Base-by-base conservation (phyloP, 2,329 filamentous ascomycete species). In the Aspergillus sp. region DNA sequence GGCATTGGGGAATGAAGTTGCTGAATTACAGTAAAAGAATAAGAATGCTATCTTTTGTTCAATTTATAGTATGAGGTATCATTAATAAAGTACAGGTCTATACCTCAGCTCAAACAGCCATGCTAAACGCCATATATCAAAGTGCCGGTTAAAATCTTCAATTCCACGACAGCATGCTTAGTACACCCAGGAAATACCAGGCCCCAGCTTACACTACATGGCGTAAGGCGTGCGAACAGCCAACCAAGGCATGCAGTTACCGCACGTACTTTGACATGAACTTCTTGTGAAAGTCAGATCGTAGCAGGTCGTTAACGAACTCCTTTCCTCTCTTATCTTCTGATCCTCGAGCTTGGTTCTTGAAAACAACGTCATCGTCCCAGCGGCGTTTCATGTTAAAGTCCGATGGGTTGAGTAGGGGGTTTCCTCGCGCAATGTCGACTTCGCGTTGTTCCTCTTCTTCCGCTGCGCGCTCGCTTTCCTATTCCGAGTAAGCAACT, bases 281-380 rank as follows among this genome's bases (percentile, higher is more conserved):
- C 62, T 92, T 88, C 78, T 93, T 95, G 80, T 99, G 95, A 75
- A 99, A 99, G 76, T 99, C 95, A 31, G 92, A 97, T 61, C 93
- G 87, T 62, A 98, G 79, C 70, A 96, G 82, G 76, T 98, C 90
- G 72, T 99, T 99, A 75, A 99, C 93, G 78, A 99, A 99, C 76
- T 96, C 93, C 80, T 93, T 96, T 80, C 89, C 92, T 62, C 89
- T 87, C 80, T 89, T 93, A 62, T 97, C 91, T 71, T 98, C 93
- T 0, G 93, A 96, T 8, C 93, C 95, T 58, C 95, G 85, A 35
- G 93, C 95, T 78, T 99, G 95, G 75, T 99, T 99, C 81, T 96
- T 98, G 79, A 99, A 99, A 3, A 99, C 93, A 12, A 99, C 95
- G 73, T 99, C 95, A 68, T 99, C 95, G 67, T 99, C 95, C 95